Conservation (phyloP, 2,329 filamentous ascomycete genomes). For the Sporothrix schenckii region DNA sequence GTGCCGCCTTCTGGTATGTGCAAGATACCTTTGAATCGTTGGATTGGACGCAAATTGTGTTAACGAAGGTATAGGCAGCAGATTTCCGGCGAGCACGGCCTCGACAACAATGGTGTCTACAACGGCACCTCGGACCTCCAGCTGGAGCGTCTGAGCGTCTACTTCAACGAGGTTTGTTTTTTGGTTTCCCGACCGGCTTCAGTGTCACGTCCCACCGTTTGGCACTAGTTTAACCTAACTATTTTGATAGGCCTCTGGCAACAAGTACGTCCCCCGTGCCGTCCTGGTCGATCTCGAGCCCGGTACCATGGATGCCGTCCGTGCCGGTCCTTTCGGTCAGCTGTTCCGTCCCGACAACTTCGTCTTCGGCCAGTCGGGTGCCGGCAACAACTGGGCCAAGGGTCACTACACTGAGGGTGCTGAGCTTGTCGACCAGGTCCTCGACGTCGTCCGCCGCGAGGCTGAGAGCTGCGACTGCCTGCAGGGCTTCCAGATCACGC, state of each 20-base stretch:
- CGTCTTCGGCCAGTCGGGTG: constrained; percentile 98
- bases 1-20: constrained; percentile 97
- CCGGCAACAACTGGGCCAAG: constrained; percentile 99
- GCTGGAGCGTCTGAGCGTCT: constrained; percentile 88
- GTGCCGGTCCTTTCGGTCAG: constrained; percentile 95
- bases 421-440: constrained; percentile 95
- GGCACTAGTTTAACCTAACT: neutral
- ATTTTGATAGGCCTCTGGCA: constrained; percentile 73
- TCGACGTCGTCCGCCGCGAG: constrained; percentile 98
- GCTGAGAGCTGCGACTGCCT: constrained; percentile 99
- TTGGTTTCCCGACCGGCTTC: too few relatives aligned
- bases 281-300: constrained; percentile 99
- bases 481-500: constrained; percentile 99
- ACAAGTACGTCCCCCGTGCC: constrained; percentile 99
- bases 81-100: constrained; percentile 89
- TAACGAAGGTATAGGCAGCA: constrained; percentile 62
- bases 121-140: constrained; percentile 98
- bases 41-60: constrained; percentile 36
- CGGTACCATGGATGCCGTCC: constrained; percentile 99
- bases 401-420: constrained; percentile 99
- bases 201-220: neutral
- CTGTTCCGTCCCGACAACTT: constrained; percentile 99
- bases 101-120: constrained; percentile 97
- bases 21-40: neutral
- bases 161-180: constrained; percentile 60